phyloP scores from a whole-genome alignment of 106 monocot species.

The Allium sativum region DNA sequence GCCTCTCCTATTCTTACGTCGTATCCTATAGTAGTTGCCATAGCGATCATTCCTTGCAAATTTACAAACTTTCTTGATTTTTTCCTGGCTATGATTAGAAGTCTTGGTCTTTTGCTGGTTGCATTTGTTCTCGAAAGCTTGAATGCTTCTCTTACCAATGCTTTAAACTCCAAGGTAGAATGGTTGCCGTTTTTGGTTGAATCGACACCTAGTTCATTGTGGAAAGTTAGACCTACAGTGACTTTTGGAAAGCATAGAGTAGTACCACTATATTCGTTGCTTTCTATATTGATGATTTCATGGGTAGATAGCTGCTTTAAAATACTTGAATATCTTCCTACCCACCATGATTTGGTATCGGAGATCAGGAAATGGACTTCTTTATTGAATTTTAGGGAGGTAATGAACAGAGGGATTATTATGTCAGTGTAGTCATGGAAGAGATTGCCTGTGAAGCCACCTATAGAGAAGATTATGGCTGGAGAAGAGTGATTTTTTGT shows the following conservation, averaged over 20 bases:
- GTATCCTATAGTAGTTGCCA: slow-evolving; percentile 54
- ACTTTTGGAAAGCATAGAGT: slow-evolving; percentile 41
- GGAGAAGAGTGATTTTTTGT: slow-evolving; percentile 16
- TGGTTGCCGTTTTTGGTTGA: slow-evolving; percentile 6
- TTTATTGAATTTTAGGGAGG: slow-evolving; percentile 23
- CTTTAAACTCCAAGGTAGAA: slow-evolving; percentile 43
- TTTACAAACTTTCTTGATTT: slow-evolving; percentile 36
- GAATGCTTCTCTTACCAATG: slow-evolving; percentile 26
- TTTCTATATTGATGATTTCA: slow-evolving; percentile 29
- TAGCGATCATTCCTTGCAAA: slow-evolving; percentile 30
- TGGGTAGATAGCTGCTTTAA: slow-evolving; percentile 38
- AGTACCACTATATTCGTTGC: neutral
- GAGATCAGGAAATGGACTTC: slow-evolving; percentile 46
- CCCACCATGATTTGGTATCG: slow-evolving; percentile 45
- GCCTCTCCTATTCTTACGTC: slow-evolving; percentile 41
- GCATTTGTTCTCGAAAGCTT: slow-evolving; percentile 24
- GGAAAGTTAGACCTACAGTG: slow-evolving; percentile 35
- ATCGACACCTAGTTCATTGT: slow-evolving; percentile 53
- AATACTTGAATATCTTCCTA: slow-evolving; percentile 26
- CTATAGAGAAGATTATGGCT: slow-evolving; percentile 33
- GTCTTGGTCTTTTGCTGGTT: slow-evolving; percentile 16
- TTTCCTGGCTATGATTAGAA: slow-evolving; percentile 56
- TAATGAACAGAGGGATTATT: slow-evolving; percentile 33
- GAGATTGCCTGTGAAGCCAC: slow-evolving; percentile 35
- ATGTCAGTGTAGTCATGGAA: slow-evolving; percentile 49